Conservation (phyloP, 345 rosid genomes). For the Odontarrhena argentea region DNA sequence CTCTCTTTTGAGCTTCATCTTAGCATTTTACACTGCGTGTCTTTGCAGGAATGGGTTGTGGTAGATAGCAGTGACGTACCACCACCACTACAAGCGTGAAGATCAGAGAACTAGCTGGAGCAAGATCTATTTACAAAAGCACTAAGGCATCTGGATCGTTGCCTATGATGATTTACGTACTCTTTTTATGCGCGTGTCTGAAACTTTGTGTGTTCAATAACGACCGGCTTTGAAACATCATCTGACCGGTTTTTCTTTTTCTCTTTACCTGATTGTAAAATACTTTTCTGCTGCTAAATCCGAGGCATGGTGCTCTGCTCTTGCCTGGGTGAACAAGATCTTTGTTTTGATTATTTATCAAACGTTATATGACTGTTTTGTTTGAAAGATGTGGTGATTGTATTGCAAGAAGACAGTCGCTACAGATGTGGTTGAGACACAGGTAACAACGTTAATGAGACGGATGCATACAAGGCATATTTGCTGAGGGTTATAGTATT, state of each 20-base stretch:
- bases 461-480: too few species aligned
- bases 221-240: background rate
- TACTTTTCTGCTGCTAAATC: constrained; percentile 6
- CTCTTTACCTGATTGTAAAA: constrained; percentile 12
- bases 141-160: background rate
- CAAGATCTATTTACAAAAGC: constrained; percentile 18
- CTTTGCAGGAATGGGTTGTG: constrained; percentile 28
- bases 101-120: constrained; percentile 21
- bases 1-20: constrained; percentile 28
- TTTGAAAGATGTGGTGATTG: background rate
- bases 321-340: constrained; percentile 27
- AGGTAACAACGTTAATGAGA: too few species aligned
- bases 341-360: background rate
- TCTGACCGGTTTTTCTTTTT: background rate
- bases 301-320: constrained; percentile 22
- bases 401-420: background rate
- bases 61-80: background rate
- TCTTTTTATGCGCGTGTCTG: constrained; percentile 21
- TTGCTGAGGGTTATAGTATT: too few species aligned
- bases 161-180: background rate
- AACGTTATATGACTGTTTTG: constrained; percentile 2
- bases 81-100: background rate
- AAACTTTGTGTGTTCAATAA: constrained; percentile 18
- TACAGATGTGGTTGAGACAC: background rate
- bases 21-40: constrained; percentile 26